A percentile compares a stretch with the other conserved stretches of the same genome.
These are phyloP conservation scores for Zoysia matrella DNA, from an alignment of 202 grass and related monocot species.

Conservation along the genomic window DNA sequence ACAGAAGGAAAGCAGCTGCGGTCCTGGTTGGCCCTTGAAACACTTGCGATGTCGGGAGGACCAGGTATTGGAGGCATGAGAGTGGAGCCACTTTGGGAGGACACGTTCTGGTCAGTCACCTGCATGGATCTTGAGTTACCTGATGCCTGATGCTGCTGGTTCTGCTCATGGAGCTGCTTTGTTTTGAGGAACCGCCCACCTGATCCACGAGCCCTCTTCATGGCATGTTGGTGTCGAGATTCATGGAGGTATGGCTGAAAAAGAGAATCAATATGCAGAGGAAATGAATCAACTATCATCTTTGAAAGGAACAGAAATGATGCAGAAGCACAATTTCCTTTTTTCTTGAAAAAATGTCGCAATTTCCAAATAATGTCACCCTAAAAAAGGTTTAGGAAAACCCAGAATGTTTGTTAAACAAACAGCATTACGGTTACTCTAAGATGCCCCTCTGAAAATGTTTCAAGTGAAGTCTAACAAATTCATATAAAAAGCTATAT, in stretches of 20 bases:
- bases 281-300: conserved; percentile 4
- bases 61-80: conserved; percentile 39
- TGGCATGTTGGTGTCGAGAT: conserved; percentile 90
- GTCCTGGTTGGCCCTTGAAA: conserved; percentile 52
- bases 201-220: conserved; percentile 90
- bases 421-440: neutral
- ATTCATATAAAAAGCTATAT: conserved; percentile 21
- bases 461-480: conserved; percentile 1
- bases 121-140: conserved; percentile 37
- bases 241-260: conserved; percentile 97
- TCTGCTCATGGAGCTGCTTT: conserved; percentile 66
- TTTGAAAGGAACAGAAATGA: conserved; percentile 24
- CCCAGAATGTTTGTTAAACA: neutral
- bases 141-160: conserved; percentile 37
- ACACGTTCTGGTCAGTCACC: conserved; percentile 40
- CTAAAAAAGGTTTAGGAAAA: neutral
- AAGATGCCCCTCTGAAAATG: conserved; percentile 14
- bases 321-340: conserved; percentile 12
- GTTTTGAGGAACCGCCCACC: conserved; percentile 94
- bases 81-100: conserved; percentile 36
- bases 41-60: conserved; percentile 32
- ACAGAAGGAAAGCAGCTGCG: conserved; percentile 36
- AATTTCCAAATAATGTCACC: neutral
- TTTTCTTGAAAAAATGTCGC: neutral
- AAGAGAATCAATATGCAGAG: conserved; percentile 21